Evolutionary conservation across 345 rosid species (phyloP), one percentile per base, ranked within the genome.

Genomic region (Clarkia xantiana): DNA sequence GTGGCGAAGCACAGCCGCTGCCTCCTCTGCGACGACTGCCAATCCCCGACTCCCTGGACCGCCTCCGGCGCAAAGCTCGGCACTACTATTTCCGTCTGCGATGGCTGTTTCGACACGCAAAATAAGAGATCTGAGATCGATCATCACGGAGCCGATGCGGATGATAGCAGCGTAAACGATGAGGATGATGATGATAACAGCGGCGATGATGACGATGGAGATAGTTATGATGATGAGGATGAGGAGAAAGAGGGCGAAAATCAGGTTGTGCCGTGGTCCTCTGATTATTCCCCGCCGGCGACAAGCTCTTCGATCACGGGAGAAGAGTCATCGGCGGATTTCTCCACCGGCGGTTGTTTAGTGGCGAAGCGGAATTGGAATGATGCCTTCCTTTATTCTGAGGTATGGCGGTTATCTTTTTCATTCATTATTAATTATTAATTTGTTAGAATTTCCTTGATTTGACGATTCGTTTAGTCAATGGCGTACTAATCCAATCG

Each of bases 21-120:
- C 17, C 77, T 80, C 17, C 84, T 80, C 23, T 77, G 88, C 53
- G 71, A 47, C 40, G 47, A 39, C 9, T 80, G 88, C 52, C 77
- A 72, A 18, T 57, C 49, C 40, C 61, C 57, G 3, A 77, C 81
- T 18, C 72, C 77, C 1, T 77, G 88, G 81, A 64, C 23, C 23
- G 81, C 72, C 54, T 57, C 73, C 0, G 82, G 86, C 8, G 51
- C 61, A 13, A 63, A 62, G 36, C 70, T 80, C 18, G 64, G 73
- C 9, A 72, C 61, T 11, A 55, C 68, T 9, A 42, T 72, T 4
- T 76, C 78, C 0, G 64, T 70, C 17, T 80, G 86, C 55, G 47
- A 55, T 2, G 14, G 50, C 7, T 80, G 86, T 29, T 18, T 58
- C 29, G 42, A 0, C 11, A 52, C n/a, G 23, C 11, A 44, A 17